phyloP scores from a whole-genome alignment of 1,284 basidiomycete species.

The Leccinum pseudoinsigne region DNA sequence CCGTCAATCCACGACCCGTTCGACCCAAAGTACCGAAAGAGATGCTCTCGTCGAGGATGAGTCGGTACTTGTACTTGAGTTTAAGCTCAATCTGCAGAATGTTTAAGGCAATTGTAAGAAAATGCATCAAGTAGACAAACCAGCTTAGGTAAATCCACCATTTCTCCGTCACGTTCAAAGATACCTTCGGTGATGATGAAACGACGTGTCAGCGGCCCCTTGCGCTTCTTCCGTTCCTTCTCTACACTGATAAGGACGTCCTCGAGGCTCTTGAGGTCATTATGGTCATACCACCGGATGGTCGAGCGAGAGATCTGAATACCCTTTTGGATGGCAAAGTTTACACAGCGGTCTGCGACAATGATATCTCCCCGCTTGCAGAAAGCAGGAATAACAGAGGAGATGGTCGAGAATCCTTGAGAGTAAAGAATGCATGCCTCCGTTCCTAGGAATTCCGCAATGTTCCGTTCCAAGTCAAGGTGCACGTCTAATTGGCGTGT shows the following conservation, averaged over 20 bases:
- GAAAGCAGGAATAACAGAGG: constrained; percentile 96
- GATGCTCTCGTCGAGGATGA: constrained; percentile 93
- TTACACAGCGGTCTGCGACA: constrained; percentile 94
- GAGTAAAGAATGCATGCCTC: constrained; percentile 93
- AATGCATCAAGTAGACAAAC: constrained; percentile 47
- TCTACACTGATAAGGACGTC: constrained; percentile 83
- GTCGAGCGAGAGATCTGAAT: constrained; percentile 94
- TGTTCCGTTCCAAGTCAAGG: constrained; percentile 83
- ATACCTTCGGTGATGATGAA: constrained; percentile 99
- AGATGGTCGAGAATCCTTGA: constrained; percentile 91
- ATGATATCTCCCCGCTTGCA: constrained; percentile 98
- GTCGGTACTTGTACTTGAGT: constrained; percentile 92
- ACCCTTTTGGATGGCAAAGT: constrained; percentile 97
- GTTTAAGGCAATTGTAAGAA: constrained; percentile 1
- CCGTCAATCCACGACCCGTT: constrained; percentile 93
- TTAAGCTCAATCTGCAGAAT: constrained; percentile 83
- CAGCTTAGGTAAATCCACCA: constrained; percentile 89
- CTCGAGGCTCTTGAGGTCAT: constrained; percentile 90
- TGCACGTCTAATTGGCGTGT: constrained; percentile 74
- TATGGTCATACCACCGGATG: constrained; percentile 96
- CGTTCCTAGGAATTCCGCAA: constrained; percentile 89
- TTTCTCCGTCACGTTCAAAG: constrained; percentile 93
- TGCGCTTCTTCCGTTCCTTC: constrained; percentile 86
- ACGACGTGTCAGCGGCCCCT: constrained; percentile 79
- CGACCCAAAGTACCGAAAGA: constrained; percentile 93